These are phyloP conservation scores for Chionographis japonica DNA, from an alignment of 106 monocot species.

Conservation along the genomic window DNA sequence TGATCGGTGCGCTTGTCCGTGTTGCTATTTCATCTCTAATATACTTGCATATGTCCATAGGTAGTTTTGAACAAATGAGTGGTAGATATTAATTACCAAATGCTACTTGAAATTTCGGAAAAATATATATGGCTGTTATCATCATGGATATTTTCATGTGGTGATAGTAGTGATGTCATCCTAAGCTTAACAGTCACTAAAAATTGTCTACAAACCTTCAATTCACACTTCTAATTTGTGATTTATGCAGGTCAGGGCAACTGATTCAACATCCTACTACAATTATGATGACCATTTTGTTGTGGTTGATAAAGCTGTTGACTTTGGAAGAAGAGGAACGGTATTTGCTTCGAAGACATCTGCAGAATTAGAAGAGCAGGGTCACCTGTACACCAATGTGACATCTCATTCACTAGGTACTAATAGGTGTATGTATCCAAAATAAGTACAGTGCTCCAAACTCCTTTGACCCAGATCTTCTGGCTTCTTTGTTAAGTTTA, in stretches of 20 bases:
- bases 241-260: conserved; percentile 43
- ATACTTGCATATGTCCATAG: too few relatives aligned
- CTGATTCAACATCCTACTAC: conserved; percentile 55
- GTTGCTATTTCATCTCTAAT: too few relatives aligned
- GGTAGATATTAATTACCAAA: too few relatives aligned
- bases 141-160: too few relatives aligned
- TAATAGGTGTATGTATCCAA: not conserved
- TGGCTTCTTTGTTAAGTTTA: too few relatives aligned
- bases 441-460: too few relatives aligned
- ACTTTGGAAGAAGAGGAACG: conserved; percentile 34
- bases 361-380: conserved; percentile 14
- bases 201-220: not conserved
- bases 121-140: too few relatives aligned
- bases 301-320: conserved; percentile 74
- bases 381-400: conserved; percentile 2
- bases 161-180: not conserved
- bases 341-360: conserved; percentile 10
- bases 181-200: not conserved
- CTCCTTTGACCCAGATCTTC: too few relatives aligned
- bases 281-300: conserved; percentile 72
- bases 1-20: too few relatives aligned
- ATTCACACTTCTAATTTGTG: not conserved
- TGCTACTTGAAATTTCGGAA: too few relatives aligned
- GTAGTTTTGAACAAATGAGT: too few relatives aligned
- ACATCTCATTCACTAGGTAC: conserved; percentile 24